A percentile compares a stretch with the other conserved stretches of the same genome.
These are phyloP conservation scores for Pyrenochaeta sp. DNA, from an alignment of 2,329 filamentous ascomycete species.

Conservation along the genomic window DNA sequence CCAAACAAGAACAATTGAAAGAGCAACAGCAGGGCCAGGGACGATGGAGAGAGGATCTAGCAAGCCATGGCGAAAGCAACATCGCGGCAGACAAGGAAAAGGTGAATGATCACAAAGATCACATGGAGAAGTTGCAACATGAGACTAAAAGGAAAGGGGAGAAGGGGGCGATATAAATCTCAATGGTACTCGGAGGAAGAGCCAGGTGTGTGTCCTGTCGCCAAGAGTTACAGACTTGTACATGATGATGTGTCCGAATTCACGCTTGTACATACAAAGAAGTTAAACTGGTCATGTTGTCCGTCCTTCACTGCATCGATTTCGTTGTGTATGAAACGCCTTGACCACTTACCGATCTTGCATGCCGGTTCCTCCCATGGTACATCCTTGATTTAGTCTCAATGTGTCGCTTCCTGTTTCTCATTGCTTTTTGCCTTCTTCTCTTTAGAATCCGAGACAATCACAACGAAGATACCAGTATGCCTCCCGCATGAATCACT, in stretches of 20 bases:
- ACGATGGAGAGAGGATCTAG: constrained; percentile 55
- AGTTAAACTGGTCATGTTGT: no score
- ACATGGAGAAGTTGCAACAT: constrained; percentile 57
- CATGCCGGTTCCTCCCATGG: no score
- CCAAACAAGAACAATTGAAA: constrained; percentile 56
- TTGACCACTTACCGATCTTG: no score
- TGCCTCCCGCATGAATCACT: no score
- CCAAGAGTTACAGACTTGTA: background rate
- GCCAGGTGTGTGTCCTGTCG: background rate
- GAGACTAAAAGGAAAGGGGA: constrained; percentile 53
- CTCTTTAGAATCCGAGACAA: no score
- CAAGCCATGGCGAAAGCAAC: constrained; percentile 51
- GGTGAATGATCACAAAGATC: constrained; percentile 52
- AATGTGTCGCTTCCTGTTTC: no score
- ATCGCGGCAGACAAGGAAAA: constrained; percentile 55
- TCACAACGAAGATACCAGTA: no score
- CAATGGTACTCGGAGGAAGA: background rate
- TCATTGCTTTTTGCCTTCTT: no score
- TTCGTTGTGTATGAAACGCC: no score
- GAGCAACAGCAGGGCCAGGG: constrained; percentile 55
- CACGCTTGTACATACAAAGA: background rate
- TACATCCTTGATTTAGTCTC: no score
- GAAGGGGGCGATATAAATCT: constrained; percentile 40
- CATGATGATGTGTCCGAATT: background rate
- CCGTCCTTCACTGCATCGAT: background rate